Evolutionary conservation across 2,329 filamentous ascomycete species (phyloP), one percentile per base, ranked within the genome.

Genomic region (Incumbomyces lentus): DNA sequence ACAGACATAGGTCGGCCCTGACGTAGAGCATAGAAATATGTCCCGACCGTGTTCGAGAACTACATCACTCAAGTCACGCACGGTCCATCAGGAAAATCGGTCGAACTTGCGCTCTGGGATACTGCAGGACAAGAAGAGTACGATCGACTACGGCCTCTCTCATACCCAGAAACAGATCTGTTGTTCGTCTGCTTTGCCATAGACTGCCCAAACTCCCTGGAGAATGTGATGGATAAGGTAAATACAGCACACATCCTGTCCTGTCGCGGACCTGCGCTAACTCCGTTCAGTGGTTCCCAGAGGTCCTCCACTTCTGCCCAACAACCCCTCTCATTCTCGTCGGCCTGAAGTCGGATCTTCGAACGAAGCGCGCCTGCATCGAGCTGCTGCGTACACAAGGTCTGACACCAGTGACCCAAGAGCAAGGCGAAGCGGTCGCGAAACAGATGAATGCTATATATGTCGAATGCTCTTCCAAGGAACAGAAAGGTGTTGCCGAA

Each of bases 161-260:
- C 90, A 37, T 98, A 98, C 69, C 92, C 92, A 2, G 92, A 98
- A 69, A 98, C 92, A 11, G 92, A 98, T 66, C 76, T 98, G 30
- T 82, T 98, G 50, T 96, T 98, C 66, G 92, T 98, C 57, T 98
- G 92, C 74, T 98, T 98, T 67, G 92, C 92, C 55, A 95, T 98
- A 61, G 92, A 98, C 69, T 98, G 92, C 66, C 92, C 92, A 31
- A 95, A 95, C 67, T 96, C 90, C 6, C 75, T 98, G 44, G 92
- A 98, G 64, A 98, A 98, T 67, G 90, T 98, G 49, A 83, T 96
- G 72, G 92, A 98, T 72, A 98, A 98, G 83, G 92, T 95, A 71
- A 52, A 72, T 56, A 48, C 4, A 26, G 22, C 18, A 10, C 37
- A 10, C 31, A 13, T 44, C 26, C 22, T 47, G 14, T 40, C 45